Base-by-base conservation (phyloP, 306 rosid species). In the Spatholobus suberectus region DNA sequence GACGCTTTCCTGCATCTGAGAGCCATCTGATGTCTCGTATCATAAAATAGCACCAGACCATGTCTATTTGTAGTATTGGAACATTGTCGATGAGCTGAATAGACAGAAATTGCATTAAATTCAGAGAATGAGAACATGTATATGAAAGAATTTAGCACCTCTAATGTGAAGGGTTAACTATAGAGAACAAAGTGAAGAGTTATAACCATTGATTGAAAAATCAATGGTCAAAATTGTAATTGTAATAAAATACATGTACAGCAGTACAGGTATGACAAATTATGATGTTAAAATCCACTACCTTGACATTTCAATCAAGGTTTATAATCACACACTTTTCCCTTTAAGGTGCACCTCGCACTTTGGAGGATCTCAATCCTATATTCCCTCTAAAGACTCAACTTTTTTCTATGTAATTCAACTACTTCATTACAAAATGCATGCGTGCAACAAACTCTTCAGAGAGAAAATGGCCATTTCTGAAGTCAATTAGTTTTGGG, bases 41-140 rank as follows among this genome's bases (percentile, higher is more conserved):
- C 99, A 96, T 96, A 86, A 96, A 93, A 86, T 96, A 96, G 93
- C 99, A 96, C 99, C 99, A 96, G 35, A 93, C 99, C 91, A 92
- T 96, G 93, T 96, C 98, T 76, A 92, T 86, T 93, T 93, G 99
- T 62, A 96, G 91, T 81, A 93, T 96, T 26, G 99, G 90, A 77
- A 93, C 94, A 86, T 93, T 96, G 86, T 93, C 99, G 67, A 96
- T 77, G 81, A 90, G 86, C 99, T 96, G 91, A 79, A 75, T 18
- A 67, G 73, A 81, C 76, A 49, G 34, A 86, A 24, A 38, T 47
- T 70, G 27, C 27, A 78, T 76, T 82, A 76, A 78, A 66, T 32
- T 66, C 69, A 23, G 18, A 47, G 27, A 68, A 63, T 58, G 23
- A 76, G 43, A 73, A 66, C 41, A 73, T 46, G 10, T 14, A 5